Base-by-base conservation (phyloP, 495 filamentous ascomycete species). In the Penicillium nucicola region DNA sequence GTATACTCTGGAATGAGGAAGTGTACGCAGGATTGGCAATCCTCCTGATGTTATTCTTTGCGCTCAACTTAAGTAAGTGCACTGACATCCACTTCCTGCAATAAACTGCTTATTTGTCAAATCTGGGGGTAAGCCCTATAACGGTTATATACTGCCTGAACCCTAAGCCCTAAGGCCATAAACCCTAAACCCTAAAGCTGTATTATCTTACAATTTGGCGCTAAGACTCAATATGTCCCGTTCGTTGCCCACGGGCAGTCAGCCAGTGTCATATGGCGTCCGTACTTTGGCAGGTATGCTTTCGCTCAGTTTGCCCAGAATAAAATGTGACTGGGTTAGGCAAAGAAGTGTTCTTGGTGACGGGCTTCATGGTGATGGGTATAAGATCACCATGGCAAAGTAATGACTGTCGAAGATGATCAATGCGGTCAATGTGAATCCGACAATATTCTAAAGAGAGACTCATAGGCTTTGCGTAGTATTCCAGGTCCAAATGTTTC, bases 331-430 rank as follows among this genome's bases (percentile, higher is more conserved):
- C 31, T 15, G 37, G 37, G 20, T 39, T 10, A 5, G 37, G 37
- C 18, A 18, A 28, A 12, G 58, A 55, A 43, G 43, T 44, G 36
- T 49, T 20, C 37, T 28, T 39, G 37, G 20, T 34, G 36, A 52
- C 55, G 25, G 42, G 48, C 39, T 47, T 43, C 37, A 60, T 40
- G 37, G 57, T 60, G 6, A 60, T 32, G 0, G 53, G 57, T 13
- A 54, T 57, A 28, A 50, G 50, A 42, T 60, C 57, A 1, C 47
- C 61, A 22, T 55, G 45, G 41, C 68, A 70, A 58, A 70, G 59
- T 31, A 67, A 44, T 1, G 63, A 44, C 42, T 70, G 67, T n/a
- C 67, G 60, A 17, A 70, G 46, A 33, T 67, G 60, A 34, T 70
- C 61, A 35, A 69, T 52, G 40, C 68, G 70, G 55, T 70, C 37